These are phyloP conservation scores for Roridomyces roridus DNA, from an alignment of 768 basidiomycete genomes.

Conservation along the genomic window DNA sequence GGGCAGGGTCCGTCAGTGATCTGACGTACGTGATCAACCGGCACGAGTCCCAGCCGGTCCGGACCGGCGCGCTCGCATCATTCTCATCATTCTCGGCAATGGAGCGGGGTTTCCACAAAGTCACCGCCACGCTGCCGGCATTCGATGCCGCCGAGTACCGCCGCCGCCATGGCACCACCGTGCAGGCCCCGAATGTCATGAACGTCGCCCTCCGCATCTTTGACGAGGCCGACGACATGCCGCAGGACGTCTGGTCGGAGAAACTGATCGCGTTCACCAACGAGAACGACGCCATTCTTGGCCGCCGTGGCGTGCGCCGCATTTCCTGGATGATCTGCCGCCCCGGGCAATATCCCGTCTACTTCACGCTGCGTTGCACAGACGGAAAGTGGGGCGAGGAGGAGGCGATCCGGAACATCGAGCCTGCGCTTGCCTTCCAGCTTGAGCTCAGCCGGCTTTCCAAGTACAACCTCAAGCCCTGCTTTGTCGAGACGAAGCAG, in stretches of 20 bases:
- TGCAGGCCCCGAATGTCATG: conserved; percentile 89
- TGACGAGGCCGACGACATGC: conserved; percentile 76
- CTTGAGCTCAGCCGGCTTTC: conserved; percentile 95
- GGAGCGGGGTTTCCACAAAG: conserved; percentile 73
- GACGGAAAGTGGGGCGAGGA: conserved; percentile 89
- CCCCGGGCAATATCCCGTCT: conserved; percentile 89
- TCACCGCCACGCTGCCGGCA: conserved; percentile 73
- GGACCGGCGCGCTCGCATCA: conserved; percentile 90
- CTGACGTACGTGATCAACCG: conserved; percentile 90
- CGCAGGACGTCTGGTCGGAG: conserved; percentile 79
- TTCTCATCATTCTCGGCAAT: conserved; percentile 80
- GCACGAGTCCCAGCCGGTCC: conserved; percentile 86
- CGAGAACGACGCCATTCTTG: conserved; percentile 63
- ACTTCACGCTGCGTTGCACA: conserved; percentile 86
- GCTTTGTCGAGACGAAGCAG: conserved; percentile 96
- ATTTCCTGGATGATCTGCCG: conserved; percentile 93
- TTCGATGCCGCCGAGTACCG: conserved; percentile 76
- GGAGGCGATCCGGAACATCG: conserved; percentile 96
- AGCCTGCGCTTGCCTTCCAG: conserved; percentile 97
- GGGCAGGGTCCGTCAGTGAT: conserved; percentile 95
- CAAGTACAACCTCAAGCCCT: conserved; percentile 95
- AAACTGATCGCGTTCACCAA: conserved; percentile 77
- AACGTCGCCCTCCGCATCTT: conserved; percentile 94
- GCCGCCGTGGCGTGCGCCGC: conserved; percentile 85
- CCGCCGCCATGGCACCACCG: conserved; percentile 75